phyloP scores from a whole-genome alignment of 495 filamentous ascomycete genomes.

The Trichocladium uniseriatum region DNA sequence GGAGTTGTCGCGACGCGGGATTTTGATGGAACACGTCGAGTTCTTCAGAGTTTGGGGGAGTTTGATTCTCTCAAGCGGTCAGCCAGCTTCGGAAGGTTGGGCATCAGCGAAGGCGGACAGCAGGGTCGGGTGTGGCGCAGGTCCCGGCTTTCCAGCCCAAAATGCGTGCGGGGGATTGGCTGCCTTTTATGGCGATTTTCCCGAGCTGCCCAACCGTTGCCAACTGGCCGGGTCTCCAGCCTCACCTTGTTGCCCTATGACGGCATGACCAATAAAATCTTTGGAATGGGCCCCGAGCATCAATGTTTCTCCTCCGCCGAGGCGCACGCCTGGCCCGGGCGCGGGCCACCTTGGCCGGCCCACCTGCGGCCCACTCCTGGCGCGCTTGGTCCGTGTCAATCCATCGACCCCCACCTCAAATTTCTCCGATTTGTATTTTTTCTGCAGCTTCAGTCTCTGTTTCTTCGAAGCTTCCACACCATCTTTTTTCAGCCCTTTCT shows the following conservation, averaged over 20 bases:
- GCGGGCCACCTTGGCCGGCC: neutral
- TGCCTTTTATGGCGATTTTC: constrained; percentile 6
- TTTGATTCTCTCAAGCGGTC: constrained; percentile 32
- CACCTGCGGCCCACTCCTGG: neutral
- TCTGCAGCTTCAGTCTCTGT: neutral
- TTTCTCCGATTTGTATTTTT: constrained; percentile 8
- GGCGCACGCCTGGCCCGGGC: neutral
- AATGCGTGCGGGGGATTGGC: constrained; percentile 10
- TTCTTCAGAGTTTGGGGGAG: neutral
- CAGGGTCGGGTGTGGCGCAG: constrained; percentile 18
- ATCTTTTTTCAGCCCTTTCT: neutral
- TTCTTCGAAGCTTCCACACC: neutral
- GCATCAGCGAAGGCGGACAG: constrained; percentile 25
- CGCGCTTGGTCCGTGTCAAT: neutral
- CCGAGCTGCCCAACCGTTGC: constrained; percentile 21
- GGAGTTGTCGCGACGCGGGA: constrained; percentile 6
- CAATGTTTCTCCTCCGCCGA: constrained; percentile 19
- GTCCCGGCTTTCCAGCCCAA: constrained; percentile 4
- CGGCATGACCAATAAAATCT: constrained; percentile 10
- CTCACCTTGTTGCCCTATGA: constrained; percentile 22
- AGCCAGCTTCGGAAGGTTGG: constrained; percentile 26
- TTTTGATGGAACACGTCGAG: constrained; percentile 4
- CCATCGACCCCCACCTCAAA: constrained; percentile 2
- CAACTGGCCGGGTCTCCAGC: constrained; percentile 25
- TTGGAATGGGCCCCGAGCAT: constrained; percentile 5